These are phyloP conservation scores for Sequoia sempervirens DNA, from an alignment of 75 land plant species.

Conservation along the genomic window DNA sequence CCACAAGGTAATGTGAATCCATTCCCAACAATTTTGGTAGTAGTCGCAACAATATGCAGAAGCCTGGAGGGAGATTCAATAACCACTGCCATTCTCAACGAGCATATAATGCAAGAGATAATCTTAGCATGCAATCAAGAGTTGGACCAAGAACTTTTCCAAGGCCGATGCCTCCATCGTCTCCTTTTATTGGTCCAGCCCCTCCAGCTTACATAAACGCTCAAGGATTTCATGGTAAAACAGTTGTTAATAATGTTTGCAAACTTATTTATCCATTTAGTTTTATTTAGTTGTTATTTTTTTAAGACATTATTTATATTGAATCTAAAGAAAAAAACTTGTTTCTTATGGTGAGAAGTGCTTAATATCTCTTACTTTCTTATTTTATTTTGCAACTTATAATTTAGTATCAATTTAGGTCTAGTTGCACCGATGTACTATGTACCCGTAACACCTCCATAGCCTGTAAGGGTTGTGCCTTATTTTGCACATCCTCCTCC, in stretches of 20 bases:
- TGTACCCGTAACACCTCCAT: conserved; percentile 42
- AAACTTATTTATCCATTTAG: too few species aligned
- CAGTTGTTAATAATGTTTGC: neutral
- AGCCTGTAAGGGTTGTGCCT: conserved; percentile 42
- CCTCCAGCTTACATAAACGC: conserved; percentile 42
- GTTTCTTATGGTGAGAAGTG: too few species aligned
- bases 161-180: conserved; percentile 22
- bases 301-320: too few species aligned
- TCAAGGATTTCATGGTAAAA: conserved; percentile 55
- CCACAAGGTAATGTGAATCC: conserved; percentile 6
- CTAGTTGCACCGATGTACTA: conserved; percentile 39
- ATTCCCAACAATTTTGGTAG: too few species aligned
- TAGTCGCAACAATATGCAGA: too few species aligned
- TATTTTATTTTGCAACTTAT: neutral
- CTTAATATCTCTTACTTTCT: too few species aligned
- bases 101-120: conserved; percentile 36
- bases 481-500: too few species aligned
- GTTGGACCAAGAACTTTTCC: conserved; percentile 64
- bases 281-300: neutral
- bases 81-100: too few species aligned
- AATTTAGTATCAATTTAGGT: conserved; percentile 33
- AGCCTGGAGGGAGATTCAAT: too few species aligned
- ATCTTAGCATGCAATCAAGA: conserved; percentile 38
- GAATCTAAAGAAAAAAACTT: too few species aligned
- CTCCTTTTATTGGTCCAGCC: conserved; percentile 44